phyloP scores from a whole-genome alignment of 2,329 filamentous ascomycete genomes.

The Pezicula neosporulosa region DNA sequence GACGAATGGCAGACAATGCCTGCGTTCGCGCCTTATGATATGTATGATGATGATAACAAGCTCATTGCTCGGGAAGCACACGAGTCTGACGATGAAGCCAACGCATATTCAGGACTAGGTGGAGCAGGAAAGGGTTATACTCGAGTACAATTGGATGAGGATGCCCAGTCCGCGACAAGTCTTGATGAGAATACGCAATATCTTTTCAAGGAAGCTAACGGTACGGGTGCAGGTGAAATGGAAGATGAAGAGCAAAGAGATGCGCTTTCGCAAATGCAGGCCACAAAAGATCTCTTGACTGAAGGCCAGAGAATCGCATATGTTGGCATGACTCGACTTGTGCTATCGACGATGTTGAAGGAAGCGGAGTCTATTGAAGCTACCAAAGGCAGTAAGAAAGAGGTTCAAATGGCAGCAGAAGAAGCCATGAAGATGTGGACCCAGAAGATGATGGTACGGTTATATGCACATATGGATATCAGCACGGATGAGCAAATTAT shows the following conservation, averaged over 20 bases:
- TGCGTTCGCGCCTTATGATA: conserved; percentile 85
- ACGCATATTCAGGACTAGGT: conserved; percentile 74
- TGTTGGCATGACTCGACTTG: conserved; percentile 81
- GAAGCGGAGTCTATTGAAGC: conserved; percentile 59
- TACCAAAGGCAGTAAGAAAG: conserved; percentile 67
- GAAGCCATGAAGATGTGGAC: conserved; percentile 93
- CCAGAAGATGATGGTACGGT: conserved; percentile 94
- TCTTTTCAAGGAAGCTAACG: conserved; percentile 74
- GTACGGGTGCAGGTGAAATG: conserved; percentile 52
- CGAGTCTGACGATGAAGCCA: conserved; percentile 62
- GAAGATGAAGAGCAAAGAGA: conserved; percentile 83
- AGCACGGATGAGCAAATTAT: conserved; percentile 89
- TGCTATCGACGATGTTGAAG: conserved; percentile 73
- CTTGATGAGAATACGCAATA: conserved; percentile 98
- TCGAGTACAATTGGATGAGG: conserved; percentile 89
- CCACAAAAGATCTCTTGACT: conserved; percentile 91
- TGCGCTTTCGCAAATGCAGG: conserved; percentile 84
- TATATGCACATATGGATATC: conserved; percentile 97
- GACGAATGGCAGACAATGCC: conserved; percentile 92
- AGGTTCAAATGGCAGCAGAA: conserved; percentile 66
- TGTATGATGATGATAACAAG: conserved; percentile 91
- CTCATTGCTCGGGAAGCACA: conserved; percentile 78
- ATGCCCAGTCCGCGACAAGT: conserved; percentile 89
- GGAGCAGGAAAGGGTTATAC: conserved; percentile 96
- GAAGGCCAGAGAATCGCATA: conserved; percentile 96